These are phyloP conservation scores for Fusarium tricinctum DNA, from an alignment of 2,329 filamentous ascomycete genomes.

Conservation along the genomic window DNA sequence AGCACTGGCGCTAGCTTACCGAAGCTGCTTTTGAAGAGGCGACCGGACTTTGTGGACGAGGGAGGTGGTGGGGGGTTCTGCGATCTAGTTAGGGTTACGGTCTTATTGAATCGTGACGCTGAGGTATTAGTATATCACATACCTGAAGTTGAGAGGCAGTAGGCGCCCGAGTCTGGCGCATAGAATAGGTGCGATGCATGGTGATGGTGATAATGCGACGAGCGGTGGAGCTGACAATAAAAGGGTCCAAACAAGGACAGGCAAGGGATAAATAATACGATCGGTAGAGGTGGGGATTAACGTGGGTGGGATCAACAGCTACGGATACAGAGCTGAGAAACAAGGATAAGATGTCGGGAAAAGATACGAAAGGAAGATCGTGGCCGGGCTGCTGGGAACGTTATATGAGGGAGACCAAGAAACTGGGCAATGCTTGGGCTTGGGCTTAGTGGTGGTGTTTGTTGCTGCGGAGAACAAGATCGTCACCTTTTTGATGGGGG, in stretches of 20 bases:
- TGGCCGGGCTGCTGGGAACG: constrained; percentile 46
- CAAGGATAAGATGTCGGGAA: constrained; percentile 44
- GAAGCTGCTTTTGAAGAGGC: constrained; percentile 87
- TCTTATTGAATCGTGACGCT: neutral
- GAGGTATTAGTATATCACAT: constrained; percentile 34
- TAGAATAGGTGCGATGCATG: constrained; percentile 99
- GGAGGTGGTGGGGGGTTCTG: constrained; percentile 94
- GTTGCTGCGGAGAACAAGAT: constrained; percentile 52
- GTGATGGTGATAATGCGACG: constrained; percentile 50
- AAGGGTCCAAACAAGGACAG: constrained; percentile 30
- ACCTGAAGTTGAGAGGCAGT: constrained; percentile 85
- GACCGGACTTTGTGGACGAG: constrained; percentile 90
- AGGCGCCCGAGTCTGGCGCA: constrained; percentile 96
- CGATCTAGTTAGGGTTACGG: constrained; percentile 22
- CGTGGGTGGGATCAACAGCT: constrained; percentile 34
- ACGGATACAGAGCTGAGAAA: constrained; percentile 39
- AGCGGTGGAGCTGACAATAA: constrained; percentile 43
- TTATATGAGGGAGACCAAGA: constrained; percentile 48
- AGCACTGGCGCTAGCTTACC: constrained; percentile 69
- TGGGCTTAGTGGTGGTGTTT: constrained; percentile 41
- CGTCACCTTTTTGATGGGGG: constrained; percentile 46
- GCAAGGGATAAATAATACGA: constrained; percentile 41
- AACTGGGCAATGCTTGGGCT: constrained; percentile 37
- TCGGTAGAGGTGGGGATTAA: constrained; percentile 35
- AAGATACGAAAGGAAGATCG: constrained; percentile 30